A percentile compares a stretch with the other conserved stretches of the same genome.
These are phyloP conservation scores for Pontederia paniculata DNA, from an alignment of 176 grass and related monocot species.

Conservation along the genomic window DNA sequence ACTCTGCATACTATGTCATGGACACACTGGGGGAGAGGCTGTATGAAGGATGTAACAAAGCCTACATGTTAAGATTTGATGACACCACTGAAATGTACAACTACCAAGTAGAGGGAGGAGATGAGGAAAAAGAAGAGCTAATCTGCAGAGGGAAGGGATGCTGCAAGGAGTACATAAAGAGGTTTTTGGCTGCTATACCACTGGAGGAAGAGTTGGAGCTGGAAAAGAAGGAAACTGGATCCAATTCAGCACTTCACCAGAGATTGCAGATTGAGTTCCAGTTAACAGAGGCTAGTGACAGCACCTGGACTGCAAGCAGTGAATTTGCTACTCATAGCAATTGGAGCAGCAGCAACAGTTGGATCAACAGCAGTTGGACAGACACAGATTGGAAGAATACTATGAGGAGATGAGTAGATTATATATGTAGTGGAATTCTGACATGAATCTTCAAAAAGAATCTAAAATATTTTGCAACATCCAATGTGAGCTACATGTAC, in stretches of 20 bases:
- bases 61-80: constrained; percentile 86
- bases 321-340: too few relatives aligned
- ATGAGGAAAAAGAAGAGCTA: constrained; percentile 18
- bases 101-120: not conserved
- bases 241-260: constrained; percentile 40
- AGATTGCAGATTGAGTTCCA: constrained; percentile 99
- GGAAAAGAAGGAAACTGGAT: constrained; percentile 34
- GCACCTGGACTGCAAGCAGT: too few relatives aligned
- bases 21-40: constrained; percentile 85
- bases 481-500: too few relatives aligned
- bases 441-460: too few relatives aligned
- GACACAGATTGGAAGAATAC: too few relatives aligned
- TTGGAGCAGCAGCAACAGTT: too few relatives aligned
- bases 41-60: constrained; percentile 75
- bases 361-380: too few relatives aligned
- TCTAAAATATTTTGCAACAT: too few relatives aligned
- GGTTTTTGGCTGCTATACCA: constrained; percentile 86
- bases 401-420: too few relatives aligned
- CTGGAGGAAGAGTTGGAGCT: constrained; percentile 83
- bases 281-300: constrained; percentile 18
- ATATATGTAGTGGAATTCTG: too few relatives aligned
- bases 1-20: constrained; percentile 57
- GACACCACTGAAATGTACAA: constrained; percentile 59
- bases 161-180: constrained; percentile 90
- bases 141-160: constrained; percentile 76